Base-by-base conservation (phyloP, 441 rosid genomes). In the Gossypium davidsonii region DNA sequence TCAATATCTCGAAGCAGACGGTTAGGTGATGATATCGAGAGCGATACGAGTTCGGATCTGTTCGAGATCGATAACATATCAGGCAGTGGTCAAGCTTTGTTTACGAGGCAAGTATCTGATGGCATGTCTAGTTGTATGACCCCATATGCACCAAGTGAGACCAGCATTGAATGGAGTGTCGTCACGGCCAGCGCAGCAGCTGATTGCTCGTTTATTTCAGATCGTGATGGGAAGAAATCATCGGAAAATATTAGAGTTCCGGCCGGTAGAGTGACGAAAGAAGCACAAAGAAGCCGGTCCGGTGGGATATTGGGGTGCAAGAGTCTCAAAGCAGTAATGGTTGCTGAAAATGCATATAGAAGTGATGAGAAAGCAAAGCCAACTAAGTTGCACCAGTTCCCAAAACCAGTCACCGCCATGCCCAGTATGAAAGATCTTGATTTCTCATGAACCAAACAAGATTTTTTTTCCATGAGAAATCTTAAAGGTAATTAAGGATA, bases 31-130 rank as follows among this genome's bases (percentile, higher is more conserved):
- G 92, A 92, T 10, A 71, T 79, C 6, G 84, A 75, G 70, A 94
- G 97, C 12, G 94, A 87, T 73, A 86, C 81, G 1, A 91, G 98
- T 71, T 94, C 98, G 14, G 98, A 94, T 79, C 88, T 94, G 20
- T 94, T 94, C 56, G 98, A 94, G 88, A 90, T 94, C 46, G 94
- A 87, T 61, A 88, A 85, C 85, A 77, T 89, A 48, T 84, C 91
- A 0, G 76, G 80, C 34, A 56, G 74, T 59, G 81, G 74, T 65
- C 77, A 75, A 56, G 74, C 81, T 18, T 58, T 76, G 48, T 79
- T 78, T 68, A 26, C 72, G 25, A 72, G 81, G 78, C 79, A 82
- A 73, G 75, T 25, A 9, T 75, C 76, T 21, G 87, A 80, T 72
- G 88, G 72, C 26, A 74, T 81, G 75, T 73, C 89, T n/a, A 61